phyloP scores from a whole-genome alignment of 805 yeast species.

The Teunomyces pallodes region DNA sequence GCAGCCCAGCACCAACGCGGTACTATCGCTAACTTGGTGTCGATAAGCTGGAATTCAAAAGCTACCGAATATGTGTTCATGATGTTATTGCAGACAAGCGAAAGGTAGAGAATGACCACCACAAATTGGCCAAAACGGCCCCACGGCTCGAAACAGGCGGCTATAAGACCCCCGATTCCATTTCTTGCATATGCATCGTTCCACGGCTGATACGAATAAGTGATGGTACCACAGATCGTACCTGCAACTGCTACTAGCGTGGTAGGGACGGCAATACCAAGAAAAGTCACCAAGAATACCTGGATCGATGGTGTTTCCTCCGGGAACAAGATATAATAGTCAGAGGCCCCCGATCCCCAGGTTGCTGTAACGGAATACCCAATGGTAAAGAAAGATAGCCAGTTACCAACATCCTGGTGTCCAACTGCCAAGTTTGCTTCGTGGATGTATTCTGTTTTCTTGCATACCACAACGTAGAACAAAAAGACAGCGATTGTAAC shows the following conservation, averaged over 20 bases:
- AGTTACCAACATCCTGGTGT: slow-evolving; percentile 22
- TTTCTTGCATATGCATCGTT: slow-evolving; percentile 47
- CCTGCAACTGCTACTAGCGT: slow-evolving; percentile 75
- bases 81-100: slow-evolving; percentile 78
- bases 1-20: slow-evolving; percentile 82
- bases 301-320: slow-evolving; percentile 24
- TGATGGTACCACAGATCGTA: slow-evolving; percentile 64
- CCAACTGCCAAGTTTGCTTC: slow-evolving; percentile 14
- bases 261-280: slow-evolving; percentile 49
- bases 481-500: slow-evolving; percentile 27
- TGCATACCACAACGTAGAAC: slow-evolving; percentile 31
- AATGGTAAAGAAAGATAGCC: slow-evolving; percentile 34
- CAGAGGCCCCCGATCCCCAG: slow-evolving; percentile 37
- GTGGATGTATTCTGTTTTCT: slow-evolving; percentile 17
- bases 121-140: slow-evolving; percentile 77
- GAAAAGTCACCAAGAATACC: slow-evolving; percentile 26
- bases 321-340: slow-evolving; percentile 33
- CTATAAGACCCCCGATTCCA: slow-evolving; percentile 77
- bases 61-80: slow-evolving; percentile 82
- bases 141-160: slow-evolving; percentile 67
- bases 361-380: slow-evolving; percentile 36
- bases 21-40: slow-evolving; percentile 49
- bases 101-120: slow-evolving; percentile 64
- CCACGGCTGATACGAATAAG: slow-evolving; percentile 59
- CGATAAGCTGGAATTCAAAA: slow-evolving; percentile 68